Conservation (phyloP, 2,329 filamentous ascomycete species). For the Alternaria dauci region DNA sequence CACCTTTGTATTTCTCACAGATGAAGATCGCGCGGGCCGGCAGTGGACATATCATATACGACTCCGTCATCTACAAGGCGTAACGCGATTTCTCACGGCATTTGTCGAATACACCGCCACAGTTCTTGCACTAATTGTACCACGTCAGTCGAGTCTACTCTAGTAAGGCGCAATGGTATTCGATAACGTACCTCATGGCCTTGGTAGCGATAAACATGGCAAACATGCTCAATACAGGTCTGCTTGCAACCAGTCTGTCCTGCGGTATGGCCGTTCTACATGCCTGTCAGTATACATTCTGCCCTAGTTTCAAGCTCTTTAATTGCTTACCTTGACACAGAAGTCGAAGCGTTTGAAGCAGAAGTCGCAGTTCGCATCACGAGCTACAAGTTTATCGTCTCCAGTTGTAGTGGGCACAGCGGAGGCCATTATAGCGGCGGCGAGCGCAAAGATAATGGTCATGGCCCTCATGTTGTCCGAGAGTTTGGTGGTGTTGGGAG, state of each 20-base stretch:
- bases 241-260: conserved; percentile 20
- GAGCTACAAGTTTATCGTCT: not conserved
- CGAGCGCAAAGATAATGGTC: conserved; percentile 1
- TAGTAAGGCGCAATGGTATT: no score
- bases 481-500: not conserved
- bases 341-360: conserved; percentile 18
- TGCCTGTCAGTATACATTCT: not conserved
- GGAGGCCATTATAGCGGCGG: not conserved
- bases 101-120: conserved; percentile 7
- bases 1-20: not conserved
- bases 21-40: not conserved
- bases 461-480: not conserved
- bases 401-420: not conserved
- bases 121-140: conserved; percentile 6
- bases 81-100: conserved; percentile 11
- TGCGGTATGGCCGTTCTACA: conserved; percentile 21
- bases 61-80: not conserved
- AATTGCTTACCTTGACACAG: conserved; percentile 16
- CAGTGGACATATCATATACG: not conserved
- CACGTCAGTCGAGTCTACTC: not conserved
- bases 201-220: conserved; percentile 9
- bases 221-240: conserved; percentile 29
- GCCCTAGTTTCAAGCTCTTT: accelerated
- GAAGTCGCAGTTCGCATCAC: conserved; percentile 12
- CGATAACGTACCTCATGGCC: conserved; percentile 2